These are phyloP conservation scores for Rhodotorula sp. DNA, from an alignment of 1,284 basidiomycete genomes.

Conservation along the genomic window DNA sequence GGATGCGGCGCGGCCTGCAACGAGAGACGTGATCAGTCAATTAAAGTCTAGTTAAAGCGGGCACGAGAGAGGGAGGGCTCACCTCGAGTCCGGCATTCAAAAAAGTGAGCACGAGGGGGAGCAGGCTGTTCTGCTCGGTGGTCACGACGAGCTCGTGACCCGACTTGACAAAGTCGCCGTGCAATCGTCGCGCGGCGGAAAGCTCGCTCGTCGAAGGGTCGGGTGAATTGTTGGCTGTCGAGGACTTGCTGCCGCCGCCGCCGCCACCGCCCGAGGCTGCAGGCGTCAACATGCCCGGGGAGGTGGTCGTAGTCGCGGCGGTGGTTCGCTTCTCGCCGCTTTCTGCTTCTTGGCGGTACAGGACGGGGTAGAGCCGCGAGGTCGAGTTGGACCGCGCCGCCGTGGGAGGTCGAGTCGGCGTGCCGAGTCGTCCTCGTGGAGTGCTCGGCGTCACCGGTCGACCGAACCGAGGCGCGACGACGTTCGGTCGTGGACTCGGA, in stretches of 20 bases:
- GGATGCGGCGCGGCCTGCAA: conserved; percentile 37
- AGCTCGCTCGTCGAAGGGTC: conserved; percentile 31
- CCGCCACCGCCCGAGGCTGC: background rate
- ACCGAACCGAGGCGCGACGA: conserved; percentile 30
- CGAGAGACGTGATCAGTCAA: background rate
- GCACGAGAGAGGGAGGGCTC: background rate
- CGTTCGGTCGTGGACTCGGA: conserved; percentile 37
- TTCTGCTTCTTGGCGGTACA: conserved; percentile 31
- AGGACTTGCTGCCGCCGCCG: background rate
- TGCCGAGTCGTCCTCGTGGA: conserved; percentile 22
- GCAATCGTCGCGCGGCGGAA: background rate
- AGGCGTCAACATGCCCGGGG: background rate
- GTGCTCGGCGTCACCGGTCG: conserved; percentile 11
- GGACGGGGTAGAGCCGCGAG: conserved; percentile 42
- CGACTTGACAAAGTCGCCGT: conserved; percentile 38
- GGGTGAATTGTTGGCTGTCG: background rate
- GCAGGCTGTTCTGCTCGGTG: conserved; percentile 52
- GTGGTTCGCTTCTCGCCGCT: background rate
- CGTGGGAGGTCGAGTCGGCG: conserved; percentile 23
- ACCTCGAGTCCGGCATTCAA: conserved; percentile 29
- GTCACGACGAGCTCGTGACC: conserved; percentile 49
- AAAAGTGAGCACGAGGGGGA: conserved; percentile 45
- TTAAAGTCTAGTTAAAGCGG: background rate
- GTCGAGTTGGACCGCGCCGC: conserved; percentile 44
- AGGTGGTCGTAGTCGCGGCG: background rate